These are phyloP conservation scores for Glebionis coronaria DNA, from an alignment of 129 eudicot genomes.

Conservation along the genomic window DNA sequence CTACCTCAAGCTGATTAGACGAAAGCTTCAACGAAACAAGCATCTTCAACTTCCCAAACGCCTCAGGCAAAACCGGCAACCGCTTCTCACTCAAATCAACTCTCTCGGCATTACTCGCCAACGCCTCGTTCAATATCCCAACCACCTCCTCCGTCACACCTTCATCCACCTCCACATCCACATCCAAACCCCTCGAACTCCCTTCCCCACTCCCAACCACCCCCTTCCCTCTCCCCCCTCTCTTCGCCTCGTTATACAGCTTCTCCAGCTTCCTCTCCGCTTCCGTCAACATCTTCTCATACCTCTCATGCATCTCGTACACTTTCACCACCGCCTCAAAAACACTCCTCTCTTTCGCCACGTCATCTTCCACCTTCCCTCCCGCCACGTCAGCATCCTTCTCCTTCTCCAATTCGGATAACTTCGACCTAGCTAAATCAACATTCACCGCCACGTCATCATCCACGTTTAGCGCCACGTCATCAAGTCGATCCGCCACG, in stretches of 20 bases:
- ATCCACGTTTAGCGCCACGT: not conserved
- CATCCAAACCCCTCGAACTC: conserved; percentile 14
- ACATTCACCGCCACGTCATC: not conserved
- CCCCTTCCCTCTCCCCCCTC: conserved; percentile 33
- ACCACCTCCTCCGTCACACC: conserved; percentile 62
- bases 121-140: conserved; percentile 49
- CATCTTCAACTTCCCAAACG: conserved; percentile 56
- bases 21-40: conserved; percentile 58
- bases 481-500: too few relatives aligned
- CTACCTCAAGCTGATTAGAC: conserved; percentile 70
- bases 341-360: conserved; percentile 45
- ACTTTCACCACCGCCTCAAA: conserved; percentile 54
- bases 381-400: conserved; percentile 34
- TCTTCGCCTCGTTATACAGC: conserved; percentile 71
- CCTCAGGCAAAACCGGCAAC: conserved; percentile 69
- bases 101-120: conserved; percentile 37
- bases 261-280: conserved; percentile 78
- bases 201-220: conserved; percentile 23
- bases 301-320: conserved; percentile 77
- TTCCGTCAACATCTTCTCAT: conserved; percentile 64
- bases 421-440: too few relatives aligned
- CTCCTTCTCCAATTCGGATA: too few relatives aligned
- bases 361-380: conserved; percentile 34
- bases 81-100: conserved; percentile 54
- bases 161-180: conserved; percentile 24